Evolutionary conservation across 208 protist species (phyloP), one percentile per base, ranked within the genome.

Genomic region (Crithidia thermophila): DNA sequence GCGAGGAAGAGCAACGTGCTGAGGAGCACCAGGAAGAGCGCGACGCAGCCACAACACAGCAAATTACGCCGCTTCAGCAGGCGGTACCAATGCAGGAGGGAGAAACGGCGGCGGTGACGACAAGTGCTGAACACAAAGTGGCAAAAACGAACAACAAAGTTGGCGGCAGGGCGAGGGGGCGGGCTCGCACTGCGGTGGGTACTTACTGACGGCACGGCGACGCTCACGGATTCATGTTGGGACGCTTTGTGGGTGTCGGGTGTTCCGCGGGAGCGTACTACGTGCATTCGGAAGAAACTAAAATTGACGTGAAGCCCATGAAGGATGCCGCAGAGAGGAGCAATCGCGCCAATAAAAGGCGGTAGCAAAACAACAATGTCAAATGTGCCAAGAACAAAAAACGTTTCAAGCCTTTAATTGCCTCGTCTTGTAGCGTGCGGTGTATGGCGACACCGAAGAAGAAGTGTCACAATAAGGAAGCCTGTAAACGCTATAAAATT

Each of bases 21-120:
- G 34, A 72, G 51, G 33, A 72, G 11, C n/a, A 66, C 1, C 8
- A 43, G 16, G 16, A 72, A 49, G 21, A 69, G 36, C 0, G 49
- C 37, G 13, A 36, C 28, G 14, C 28, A 23, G 37, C 40, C 47
- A 36, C 28, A 49, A 37, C 45, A 72, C 20, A 51, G 20, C 20
- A 60, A 7, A 0, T 37, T 37, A 7, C 57, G 58, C 67, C 42
- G 43, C 28, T 31, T 11, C 58, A 66, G 50, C 56, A 37, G 53
- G 39, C 50, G 57, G 31, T 51, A 66, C 49, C 49, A 64, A 23
- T 37, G 42, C 4, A 51, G 46, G 13, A 66, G 9, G 14, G 9
- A 46, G 7, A 4, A 18, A 2, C 39, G 25, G 5, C 49, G 37
- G 16, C 42, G 37, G 16, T 33, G 27, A n/a, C 21, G 39, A 20